A percentile compares a stretch with the other conserved stretches of the same genome.
These are phyloP conservation scores for Viola pubescens DNA, from an alignment of 441 rosid species.

Conservation along the genomic window DNA sequence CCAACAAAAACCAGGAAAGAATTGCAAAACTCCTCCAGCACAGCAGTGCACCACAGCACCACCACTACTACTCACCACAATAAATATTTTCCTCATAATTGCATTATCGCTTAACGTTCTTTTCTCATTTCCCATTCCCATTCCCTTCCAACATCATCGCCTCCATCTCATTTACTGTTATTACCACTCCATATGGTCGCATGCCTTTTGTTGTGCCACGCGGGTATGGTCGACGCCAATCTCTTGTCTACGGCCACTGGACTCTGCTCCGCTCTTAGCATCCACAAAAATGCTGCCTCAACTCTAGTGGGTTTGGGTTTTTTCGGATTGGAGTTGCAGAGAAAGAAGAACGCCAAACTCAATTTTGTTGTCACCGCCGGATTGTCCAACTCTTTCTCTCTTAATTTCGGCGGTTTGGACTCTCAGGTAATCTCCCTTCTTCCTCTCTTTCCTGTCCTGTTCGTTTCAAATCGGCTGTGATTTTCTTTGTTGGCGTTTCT, in stretches of 20 bases:
- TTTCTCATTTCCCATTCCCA: too few species aligned
- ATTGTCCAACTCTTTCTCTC: slow-evolving; percentile 48
- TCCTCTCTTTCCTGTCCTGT: background rate
- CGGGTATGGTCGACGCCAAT: slow-evolving; percentile 41
- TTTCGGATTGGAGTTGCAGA: slow-evolving; percentile 24
- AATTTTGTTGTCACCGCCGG: slow-evolving; percentile 50
- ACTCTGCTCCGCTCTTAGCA: background rate
- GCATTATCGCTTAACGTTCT: too few species aligned
- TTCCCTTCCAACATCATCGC: too few species aligned
- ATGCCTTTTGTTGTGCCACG: slow-evolving; percentile 46
- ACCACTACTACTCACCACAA: too few species aligned
- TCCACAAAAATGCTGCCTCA: background rate
- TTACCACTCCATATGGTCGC: slow-evolving; percentile 38
- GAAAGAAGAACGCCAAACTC: slow-evolving; percentile 29
- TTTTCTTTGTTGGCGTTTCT: background rate
- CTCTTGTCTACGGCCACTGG: slow-evolving; percentile 44
- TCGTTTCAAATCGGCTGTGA: background rate
- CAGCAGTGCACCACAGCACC: too few species aligned
- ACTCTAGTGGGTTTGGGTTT: slow-evolving; percentile 23
- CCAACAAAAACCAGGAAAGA: too few species aligned
- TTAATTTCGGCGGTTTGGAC: slow-evolving; percentile 57
- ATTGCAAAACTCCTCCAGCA: too few species aligned
- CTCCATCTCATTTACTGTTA: too few species aligned
- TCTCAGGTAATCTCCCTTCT: slow-evolving; percentile 44
- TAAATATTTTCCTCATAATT: too few species aligned